A percentile compares a stretch with the other conserved stretches of the same genome.
These are phyloP conservation scores for Domatiomyces globalis DNA, from an alignment of 2,329 filamentous ascomycete genomes.

Conservation along the genomic window DNA sequence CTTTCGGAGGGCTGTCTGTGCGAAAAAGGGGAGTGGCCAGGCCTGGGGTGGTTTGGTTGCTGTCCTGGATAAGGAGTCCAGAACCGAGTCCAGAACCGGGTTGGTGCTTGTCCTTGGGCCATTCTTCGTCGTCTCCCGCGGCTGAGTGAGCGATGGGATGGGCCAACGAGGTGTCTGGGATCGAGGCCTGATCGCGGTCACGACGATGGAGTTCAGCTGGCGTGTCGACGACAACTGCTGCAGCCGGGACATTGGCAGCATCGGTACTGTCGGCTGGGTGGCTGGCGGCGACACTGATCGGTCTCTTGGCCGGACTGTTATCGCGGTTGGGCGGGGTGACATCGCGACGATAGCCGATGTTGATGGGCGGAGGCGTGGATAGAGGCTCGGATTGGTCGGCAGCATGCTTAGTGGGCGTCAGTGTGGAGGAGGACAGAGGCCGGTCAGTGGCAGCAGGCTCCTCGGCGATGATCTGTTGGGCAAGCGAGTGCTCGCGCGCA, in stretches of 20 bases:
- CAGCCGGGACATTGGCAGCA: neutral
- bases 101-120: conserved; percentile 6
- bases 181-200: no score
- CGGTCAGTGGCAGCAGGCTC: conserved; percentile 3
- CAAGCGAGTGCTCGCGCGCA: conserved; percentile 37
- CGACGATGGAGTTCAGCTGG: no score
- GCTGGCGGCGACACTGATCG: conserved; percentile 34
- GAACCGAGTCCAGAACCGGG: conserved; percentile 3
- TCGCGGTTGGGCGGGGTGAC: conserved; percentile 44
- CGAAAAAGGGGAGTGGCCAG: conserved; percentile 17
- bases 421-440: neutral
- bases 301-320: conserved; percentile 48
- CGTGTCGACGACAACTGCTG: conserved; percentile 8
- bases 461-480: conserved; percentile 27
- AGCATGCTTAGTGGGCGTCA: neutral
- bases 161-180: neutral
- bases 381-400: conserved; percentile 17
- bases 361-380: conserved; percentile 28
- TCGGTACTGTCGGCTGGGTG: conserved; percentile 13
- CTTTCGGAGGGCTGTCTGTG: conserved; percentile 35
- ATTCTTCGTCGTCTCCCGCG: conserved; percentile 8
- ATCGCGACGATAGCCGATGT: conserved; percentile 42
- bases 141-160: neutral
- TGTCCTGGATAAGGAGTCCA: conserved; percentile 2
- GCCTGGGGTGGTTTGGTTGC: neutral